phyloP scores from a whole-genome alignment of 345 rosid genomes.

The Boechera retrofracta region DNA sequence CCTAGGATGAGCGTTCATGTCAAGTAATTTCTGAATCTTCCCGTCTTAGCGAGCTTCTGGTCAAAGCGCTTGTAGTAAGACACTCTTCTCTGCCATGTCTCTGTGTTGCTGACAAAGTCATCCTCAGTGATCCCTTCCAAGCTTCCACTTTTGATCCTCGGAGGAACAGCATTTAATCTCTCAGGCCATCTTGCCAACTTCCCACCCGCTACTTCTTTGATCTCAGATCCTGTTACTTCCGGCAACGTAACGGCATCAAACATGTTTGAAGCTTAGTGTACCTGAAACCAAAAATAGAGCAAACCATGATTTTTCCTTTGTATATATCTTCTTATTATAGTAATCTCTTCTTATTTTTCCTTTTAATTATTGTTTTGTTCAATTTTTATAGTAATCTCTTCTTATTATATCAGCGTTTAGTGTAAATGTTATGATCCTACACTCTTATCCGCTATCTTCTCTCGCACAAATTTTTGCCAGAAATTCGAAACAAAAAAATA shows the following conservation, averaged over 20 bases:
- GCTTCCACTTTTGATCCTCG: constrained; percentile 69
- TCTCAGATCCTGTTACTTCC: constrained; percentile 58
- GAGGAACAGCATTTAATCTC: constrained; percentile 75
- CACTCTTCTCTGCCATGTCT: constrained; percentile 72
- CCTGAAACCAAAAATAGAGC: constrained; percentile 48
- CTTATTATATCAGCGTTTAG: no score
- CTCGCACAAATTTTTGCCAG: no score
- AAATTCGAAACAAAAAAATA: no score
- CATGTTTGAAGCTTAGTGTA: constrained; percentile 80
- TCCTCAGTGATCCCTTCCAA: constrained; percentile 61
- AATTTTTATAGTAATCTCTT: no score
- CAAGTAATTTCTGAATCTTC: constrained; percentile 86
- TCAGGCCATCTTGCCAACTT: constrained; percentile 72
- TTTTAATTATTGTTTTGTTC: no score
- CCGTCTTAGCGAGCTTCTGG: constrained; percentile 59
- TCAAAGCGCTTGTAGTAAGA: constrained; percentile 69
- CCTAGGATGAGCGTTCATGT: constrained; percentile 79
- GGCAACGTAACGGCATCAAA: constrained; percentile 80
- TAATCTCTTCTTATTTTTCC: no score
- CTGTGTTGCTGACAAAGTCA: constrained; percentile 52
- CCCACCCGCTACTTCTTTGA: constrained; percentile 69
- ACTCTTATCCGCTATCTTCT: no score
- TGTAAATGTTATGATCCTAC: no score
- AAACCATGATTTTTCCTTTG: constrained; percentile 27
- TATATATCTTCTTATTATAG: no score